Evolutionary conservation across 371 early-diverging fungal species (phyloP), one percentile per base, ranked within the genome.

Genomic region (Syncephalastrum sp.): DNA sequence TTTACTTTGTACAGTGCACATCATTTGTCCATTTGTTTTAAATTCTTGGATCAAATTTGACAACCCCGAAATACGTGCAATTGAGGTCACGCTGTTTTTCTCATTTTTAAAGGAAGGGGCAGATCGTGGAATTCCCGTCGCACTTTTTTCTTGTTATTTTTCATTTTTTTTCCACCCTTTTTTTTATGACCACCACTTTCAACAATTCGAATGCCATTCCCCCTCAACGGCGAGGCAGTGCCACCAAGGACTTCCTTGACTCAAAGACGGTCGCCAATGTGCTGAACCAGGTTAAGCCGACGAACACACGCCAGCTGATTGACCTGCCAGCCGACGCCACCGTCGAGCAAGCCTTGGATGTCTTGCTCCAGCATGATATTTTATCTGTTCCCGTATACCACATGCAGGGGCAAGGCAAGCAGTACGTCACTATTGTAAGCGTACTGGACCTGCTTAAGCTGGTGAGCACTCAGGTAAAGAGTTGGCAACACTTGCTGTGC

Each of bases 321-420:
- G 85, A 85, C 59, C 67, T 85, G 53, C 80, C 79, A 47, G 62
- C 69, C 47, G 75, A 68, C 17, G 72, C 79, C 5, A 82, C 83
- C 3, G 70, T 85, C 50, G 85, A 85, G 62, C 68, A 81, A 47
- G 82, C 82, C n/a, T 75, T 85, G 61, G 77, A 82, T 57, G 60
- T 82, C 15, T 66, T 85, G 8, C 63, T 79, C 15, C 69, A 73
- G 12, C 62, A 82, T 47, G 81, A 85, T 55, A 82, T 85, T 14
- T 65, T 79, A 1, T 82, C 85, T n/a, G 76, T 82, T 6, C 85
- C 85, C 3, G 82, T 85, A 16, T 85, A 85, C 61, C 61, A 70
- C 16, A 41, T 58, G 10, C 64, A 70, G 15, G 66, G 68, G 48
- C 62, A 68, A 24, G 58, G 57, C 47, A 81, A 81, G 54, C 41